Conservation (phyloP, 352 stramenopile species). For the Pythium aphanidermatum region DNA sequence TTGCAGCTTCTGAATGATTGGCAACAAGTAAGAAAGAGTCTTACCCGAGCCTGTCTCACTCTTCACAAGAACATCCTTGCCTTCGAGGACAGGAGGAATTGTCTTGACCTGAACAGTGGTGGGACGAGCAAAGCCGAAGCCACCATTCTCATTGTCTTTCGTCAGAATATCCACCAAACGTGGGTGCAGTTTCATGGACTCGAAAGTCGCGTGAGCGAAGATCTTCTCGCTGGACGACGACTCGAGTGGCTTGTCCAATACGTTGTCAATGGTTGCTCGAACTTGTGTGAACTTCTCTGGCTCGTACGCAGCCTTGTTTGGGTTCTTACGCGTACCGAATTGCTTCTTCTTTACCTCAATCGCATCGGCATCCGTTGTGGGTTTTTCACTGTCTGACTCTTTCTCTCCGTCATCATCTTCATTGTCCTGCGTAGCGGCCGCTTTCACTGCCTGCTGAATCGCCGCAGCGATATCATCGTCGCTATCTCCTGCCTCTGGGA, state of each 20-base stretch:
- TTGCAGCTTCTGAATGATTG: constrained; percentile 90
- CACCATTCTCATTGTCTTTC: constrained; percentile 37
- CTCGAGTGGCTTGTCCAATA: constrained; percentile 63
- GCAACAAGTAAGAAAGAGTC: constrained; percentile 95
- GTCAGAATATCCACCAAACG: constrained; percentile 65
- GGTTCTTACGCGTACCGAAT: constrained; percentile 77
- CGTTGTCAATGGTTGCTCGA: constrained; percentile 48
- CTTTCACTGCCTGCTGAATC: constrained; percentile 13
- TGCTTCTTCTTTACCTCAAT: constrained; percentile 18
- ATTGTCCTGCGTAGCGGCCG: constrained; percentile 10
- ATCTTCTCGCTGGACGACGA: constrained; percentile 81
- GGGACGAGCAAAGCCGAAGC: constrained; percentile 71
- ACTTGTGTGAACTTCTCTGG: constrained; percentile 50
- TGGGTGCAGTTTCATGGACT: constrained; percentile 58
- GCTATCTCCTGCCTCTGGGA: constrained; percentile 7
- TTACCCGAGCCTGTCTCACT: constrained; percentile 96
- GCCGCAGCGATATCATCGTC: constrained; percentile 21
- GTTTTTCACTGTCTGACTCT: background rate
- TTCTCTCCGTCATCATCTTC: background rate
- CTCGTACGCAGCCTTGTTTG: constrained; percentile 75
- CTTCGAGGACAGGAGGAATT: constrained; percentile 58
- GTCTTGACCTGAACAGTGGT: constrained; percentile 83
- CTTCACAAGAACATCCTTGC: constrained; percentile 92
- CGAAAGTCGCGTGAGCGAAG: constrained; percentile 67
- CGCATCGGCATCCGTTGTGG: background rate